phyloP scores from a whole-genome alignment of 345 rosid genomes.

The Raphanus raphanistrum region DNA sequence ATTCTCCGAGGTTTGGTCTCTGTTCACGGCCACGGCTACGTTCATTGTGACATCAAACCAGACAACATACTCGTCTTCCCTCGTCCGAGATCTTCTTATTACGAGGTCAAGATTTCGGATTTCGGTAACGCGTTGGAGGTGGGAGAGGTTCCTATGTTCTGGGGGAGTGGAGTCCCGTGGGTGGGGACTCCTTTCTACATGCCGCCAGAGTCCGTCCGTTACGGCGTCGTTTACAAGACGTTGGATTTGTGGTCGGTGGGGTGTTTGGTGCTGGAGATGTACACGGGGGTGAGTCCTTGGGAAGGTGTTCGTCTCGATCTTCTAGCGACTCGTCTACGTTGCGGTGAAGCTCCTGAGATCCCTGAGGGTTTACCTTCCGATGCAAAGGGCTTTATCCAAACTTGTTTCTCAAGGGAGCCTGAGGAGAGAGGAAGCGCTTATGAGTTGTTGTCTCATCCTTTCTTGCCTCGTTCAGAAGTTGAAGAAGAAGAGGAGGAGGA shows the following conservation, averaged over 20 bases:
- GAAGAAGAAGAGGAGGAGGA: neutral
- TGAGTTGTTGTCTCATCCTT: neutral
- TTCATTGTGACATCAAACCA: neutral
- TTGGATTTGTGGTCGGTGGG: neutral
- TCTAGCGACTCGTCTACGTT: neutral
- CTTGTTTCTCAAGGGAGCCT: neutral
- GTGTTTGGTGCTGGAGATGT: neutral
- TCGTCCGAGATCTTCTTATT: neutral
- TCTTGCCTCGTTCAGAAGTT: neutral
- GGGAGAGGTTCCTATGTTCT: neutral
- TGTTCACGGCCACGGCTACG: neutral
- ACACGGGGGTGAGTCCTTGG: neutral
- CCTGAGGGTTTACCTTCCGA: neutral
- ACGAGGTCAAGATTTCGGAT: neutral
- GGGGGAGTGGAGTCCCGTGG: neutral
- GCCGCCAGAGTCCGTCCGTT: neutral
- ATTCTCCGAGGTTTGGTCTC: neutral
- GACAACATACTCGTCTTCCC: neutral
- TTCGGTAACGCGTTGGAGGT: neutral
- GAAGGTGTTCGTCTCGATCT: neutral
- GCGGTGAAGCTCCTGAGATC: neutral
- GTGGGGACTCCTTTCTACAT: neutral
- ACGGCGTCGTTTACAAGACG: neutral
- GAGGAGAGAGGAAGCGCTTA: neutral
- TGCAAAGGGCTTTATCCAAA: neutral